phyloP scores from a whole-genome alignment of 225 moss, liverwort and hornwort species.

The Rhytidiadelphus loreus region DNA sequence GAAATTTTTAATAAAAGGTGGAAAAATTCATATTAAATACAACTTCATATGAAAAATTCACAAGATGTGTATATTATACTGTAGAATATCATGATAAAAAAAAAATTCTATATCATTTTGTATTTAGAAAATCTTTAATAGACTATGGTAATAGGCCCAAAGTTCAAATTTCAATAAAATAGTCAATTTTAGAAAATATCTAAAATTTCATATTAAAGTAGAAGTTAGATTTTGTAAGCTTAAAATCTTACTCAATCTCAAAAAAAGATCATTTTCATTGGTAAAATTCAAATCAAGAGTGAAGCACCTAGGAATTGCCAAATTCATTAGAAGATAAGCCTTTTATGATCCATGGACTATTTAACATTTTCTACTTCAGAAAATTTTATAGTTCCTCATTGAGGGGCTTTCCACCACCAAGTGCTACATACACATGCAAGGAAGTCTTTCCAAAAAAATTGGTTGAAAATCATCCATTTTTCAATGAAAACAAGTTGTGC shows the following conservation, averaged over 20 bases:
- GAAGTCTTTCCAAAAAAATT: neutral
- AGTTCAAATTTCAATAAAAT: neutral
- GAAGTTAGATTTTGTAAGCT: neutral
- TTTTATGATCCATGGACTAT: too few relatives aligned
- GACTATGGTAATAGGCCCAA: neutral
- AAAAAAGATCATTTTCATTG: neutral
- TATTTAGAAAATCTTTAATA: neutral
- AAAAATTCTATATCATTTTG: accelerated
- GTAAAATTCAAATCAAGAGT: neutral
- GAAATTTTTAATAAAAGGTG: neutral
- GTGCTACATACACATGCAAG: neutral
- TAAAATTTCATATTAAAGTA: neutral
- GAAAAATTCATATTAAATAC: neutral
- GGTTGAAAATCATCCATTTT: neutral
- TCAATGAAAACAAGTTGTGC: neutral
- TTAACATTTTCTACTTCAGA: too few relatives aligned
- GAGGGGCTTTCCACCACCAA: neutral
- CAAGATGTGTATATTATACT: neutral
- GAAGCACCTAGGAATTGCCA: neutral
- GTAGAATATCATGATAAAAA: neutral
- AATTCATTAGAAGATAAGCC: too few relatives aligned
- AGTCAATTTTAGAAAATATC: neutral
- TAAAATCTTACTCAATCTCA: neutral
- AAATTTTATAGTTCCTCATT: neutral
- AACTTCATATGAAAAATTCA: neutral